These are phyloP conservation scores for Aspergillus fumigatiaffinis DNA, from an alignment of 2,329 filamentous ascomycete species.

Conservation along the genomic window DNA sequence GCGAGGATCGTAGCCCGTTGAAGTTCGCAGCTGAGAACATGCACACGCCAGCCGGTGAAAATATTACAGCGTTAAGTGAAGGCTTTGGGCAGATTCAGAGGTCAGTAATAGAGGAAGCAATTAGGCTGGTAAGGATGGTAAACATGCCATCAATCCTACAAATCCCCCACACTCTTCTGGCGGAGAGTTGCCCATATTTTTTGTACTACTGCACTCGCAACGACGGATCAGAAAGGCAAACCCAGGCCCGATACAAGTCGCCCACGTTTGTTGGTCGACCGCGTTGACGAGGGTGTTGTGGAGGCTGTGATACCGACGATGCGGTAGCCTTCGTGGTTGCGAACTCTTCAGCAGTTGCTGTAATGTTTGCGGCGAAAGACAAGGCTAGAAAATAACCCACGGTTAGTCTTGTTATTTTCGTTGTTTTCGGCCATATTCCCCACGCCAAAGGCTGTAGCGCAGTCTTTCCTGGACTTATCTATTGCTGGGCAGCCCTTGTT, in stretches of 20 bases:
- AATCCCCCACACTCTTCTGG: background rate
- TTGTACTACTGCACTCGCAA: constrained; percentile 7
- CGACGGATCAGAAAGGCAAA: constrained; percentile 7
- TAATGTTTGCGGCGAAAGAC: no score
- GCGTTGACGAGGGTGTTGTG: background rate
- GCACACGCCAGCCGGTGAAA: no score
- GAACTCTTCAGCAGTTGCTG: no score
- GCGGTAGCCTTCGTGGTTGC: no score
- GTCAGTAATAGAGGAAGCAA: constrained; percentile 2
- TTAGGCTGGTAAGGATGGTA: constrained; percentile 2
- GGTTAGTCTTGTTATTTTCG: no score
- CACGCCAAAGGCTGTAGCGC: no score
- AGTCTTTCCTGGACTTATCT: no score
- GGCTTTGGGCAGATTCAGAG: constrained; percentile 9
- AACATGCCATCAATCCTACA: constrained; percentile 9
- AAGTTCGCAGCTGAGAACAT: no score
- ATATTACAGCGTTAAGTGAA: background rate
- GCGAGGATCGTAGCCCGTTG: no score
- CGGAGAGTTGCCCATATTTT: constrained; percentile 8
- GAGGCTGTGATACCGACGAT: background rate
- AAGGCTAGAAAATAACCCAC: no score
- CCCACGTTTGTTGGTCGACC: constrained; percentile 4
- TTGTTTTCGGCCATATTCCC: no score
- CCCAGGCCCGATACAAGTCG: constrained; percentile 8
- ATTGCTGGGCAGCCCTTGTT: no score